These are phyloP conservation scores for Neurospora sp. DNA, from an alignment of 495 filamentous ascomycete species.

Conservation along the genomic window DNA sequence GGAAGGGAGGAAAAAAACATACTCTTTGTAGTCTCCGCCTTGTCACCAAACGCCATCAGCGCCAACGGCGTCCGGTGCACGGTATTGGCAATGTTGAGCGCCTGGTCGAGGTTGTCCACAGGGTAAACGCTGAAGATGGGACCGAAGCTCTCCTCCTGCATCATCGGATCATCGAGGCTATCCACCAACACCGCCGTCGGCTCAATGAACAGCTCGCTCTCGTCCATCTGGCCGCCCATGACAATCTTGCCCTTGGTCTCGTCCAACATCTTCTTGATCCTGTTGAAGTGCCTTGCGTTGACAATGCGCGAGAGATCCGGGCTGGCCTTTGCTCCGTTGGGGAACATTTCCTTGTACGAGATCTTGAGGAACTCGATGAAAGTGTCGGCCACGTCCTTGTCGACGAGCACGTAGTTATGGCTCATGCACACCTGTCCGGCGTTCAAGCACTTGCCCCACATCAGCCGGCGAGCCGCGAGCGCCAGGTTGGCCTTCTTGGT, in stretches of 20 bases:
- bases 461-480: constrained; percentile 71
- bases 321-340: constrained; percentile 64
- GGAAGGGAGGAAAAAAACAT: constrained; percentile 10
- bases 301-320: constrained; percentile 71
- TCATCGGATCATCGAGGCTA: constrained; percentile 63
- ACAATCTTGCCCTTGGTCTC: constrained; percentile 72
- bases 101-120: constrained; percentile 66
- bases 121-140: constrained; percentile 75
- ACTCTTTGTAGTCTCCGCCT: constrained; percentile 60
- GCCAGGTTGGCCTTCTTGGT: constrained; percentile 69
- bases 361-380: constrained; percentile 69
- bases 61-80: constrained; percentile 73
- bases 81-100: constrained; percentile 62
- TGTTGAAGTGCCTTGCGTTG: constrained; percentile 63
- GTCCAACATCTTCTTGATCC: constrained; percentile 85
- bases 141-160: constrained; percentile 79
- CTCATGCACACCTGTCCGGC: constrained; percentile 82
- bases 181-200: constrained; percentile 75
- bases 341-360: constrained; percentile 70
- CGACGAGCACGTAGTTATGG: constrained; percentile 82
- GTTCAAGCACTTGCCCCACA: constrained; percentile 82
- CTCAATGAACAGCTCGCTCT: constrained; percentile 68
- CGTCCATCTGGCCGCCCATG: constrained; percentile 73
- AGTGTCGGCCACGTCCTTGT: constrained; percentile 55
- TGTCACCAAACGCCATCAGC: constrained; percentile 75